Evolutionary conservation across 768 basidiomycete species (phyloP).

Genomic region (Tubosaeta sp.): DNA sequence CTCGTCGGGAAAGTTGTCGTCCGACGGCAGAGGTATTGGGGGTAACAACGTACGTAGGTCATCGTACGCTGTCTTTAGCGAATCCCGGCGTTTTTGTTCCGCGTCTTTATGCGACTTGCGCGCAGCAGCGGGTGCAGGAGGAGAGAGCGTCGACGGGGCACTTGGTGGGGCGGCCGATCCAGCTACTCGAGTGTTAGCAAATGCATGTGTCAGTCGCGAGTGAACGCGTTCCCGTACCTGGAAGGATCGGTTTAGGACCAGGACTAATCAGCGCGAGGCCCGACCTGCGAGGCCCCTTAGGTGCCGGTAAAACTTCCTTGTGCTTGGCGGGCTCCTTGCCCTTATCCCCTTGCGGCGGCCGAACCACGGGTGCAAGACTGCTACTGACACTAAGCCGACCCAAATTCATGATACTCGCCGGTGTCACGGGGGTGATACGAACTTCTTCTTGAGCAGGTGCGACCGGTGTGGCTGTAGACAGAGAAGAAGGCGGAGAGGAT

Average conservation of each 20-base stretch:
- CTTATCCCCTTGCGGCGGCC: slow-evolving; percentile 19
- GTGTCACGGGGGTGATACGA: slow-evolving; percentile 75
- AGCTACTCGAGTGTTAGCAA: slow-evolving; percentile 23
- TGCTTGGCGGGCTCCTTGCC: slow-evolving; percentile 28
- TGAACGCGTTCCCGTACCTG: slow-evolving; percentile 42
- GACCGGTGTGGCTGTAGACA: neutral
- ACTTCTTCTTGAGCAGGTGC: slow-evolving; percentile 14
- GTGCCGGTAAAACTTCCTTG: slow-evolving; percentile 21
- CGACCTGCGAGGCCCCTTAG: slow-evolving; percentile 27
- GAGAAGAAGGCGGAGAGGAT: slow-evolving; percentile 17
- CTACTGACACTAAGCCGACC: slow-evolving; percentile 55
- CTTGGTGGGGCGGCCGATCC: slow-evolving; percentile 30
- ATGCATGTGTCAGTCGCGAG: neutral
- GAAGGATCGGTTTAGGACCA: slow-evolving; percentile 67
- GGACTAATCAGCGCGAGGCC: slow-evolving; percentile 42
- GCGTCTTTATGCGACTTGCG: slow-evolving; percentile 93
- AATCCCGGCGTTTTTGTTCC: slow-evolving; percentile 96
- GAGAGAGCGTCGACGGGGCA: slow-evolving; percentile 27
- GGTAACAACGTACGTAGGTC: slow-evolving; percentile 81
- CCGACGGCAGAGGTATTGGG: slow-evolving; percentile 78
- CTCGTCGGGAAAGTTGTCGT: slow-evolving; percentile 66
- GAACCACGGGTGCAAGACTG: slow-evolving; percentile 33
- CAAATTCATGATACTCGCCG: slow-evolving; percentile 90
- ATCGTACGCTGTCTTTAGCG: slow-evolving; percentile 90
- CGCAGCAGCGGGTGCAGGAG: slow-evolving; percentile 43